Percentiles rank a stretch among this genome's conserved stretches.
These are phyloP conservation scores for Leccinum holopus DNA, from an alignment of 1,284 basidiomycete genomes.

Conservation along the genomic window DNA sequence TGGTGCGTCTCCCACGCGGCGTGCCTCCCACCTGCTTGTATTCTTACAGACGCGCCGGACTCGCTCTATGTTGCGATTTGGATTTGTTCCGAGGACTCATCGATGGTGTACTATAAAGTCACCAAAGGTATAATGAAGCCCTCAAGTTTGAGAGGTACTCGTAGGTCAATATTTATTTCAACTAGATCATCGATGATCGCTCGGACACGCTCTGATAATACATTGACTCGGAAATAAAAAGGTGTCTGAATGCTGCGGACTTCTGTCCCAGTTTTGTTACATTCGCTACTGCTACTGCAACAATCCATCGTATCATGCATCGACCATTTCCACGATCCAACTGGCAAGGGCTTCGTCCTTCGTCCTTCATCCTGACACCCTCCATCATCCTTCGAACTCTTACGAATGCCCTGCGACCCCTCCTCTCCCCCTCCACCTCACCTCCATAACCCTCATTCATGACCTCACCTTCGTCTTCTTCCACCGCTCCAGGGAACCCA, in stretches of 20 bases:
- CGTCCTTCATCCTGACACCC: constrained; percentile 60
- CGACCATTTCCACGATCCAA: constrained; percentile 79
- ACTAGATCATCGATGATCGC: neutral
- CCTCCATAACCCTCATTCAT: constrained; percentile 33
- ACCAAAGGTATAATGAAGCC: constrained; percentile 75
- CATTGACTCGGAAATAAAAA: no score
- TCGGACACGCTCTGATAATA: neutral
- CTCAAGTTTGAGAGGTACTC: constrained; percentile 40
- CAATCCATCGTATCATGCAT: constrained; percentile 44
- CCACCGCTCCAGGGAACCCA: constrained; percentile 74
- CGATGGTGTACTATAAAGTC: constrained; percentile 79
- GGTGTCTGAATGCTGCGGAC: neutral
- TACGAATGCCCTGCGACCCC: constrained; percentile 68
- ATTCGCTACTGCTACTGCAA: constrained; percentile 18
- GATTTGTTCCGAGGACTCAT: constrained; percentile 71
- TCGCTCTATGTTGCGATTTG: no score
- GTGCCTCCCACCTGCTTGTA: constrained; percentile 23
- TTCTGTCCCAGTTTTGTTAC: constrained; percentile 4
- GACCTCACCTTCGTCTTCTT: constrained; percentile 57
- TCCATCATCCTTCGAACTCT: constrained; percentile 61
- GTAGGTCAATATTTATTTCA: no score
- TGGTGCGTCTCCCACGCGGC: constrained; percentile 39
- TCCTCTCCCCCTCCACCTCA: constrained; percentile 63
- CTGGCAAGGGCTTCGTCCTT: constrained; percentile 68
- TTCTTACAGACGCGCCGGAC: constrained; percentile 21